Evolutionary conservation across 805 yeast species (phyloP), one percentile per base, ranked within the genome.

Genomic region (Ogataea angusta): DNA sequence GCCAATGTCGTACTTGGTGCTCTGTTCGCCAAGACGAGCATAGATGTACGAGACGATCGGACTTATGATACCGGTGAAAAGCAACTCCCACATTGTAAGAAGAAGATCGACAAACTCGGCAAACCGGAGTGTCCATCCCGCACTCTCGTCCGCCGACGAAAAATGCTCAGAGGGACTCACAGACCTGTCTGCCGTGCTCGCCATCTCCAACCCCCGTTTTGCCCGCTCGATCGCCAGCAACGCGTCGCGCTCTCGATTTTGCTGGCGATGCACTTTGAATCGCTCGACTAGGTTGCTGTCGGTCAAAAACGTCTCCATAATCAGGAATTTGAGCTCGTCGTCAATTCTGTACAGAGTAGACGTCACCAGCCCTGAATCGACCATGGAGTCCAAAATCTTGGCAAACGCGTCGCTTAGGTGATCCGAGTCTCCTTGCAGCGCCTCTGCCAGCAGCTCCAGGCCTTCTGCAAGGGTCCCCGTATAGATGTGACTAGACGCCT

Each of bases 351-450:
- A 21, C 16, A 54, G 40, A 4, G 45, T 17, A 2, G 36, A 14
- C n/a, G 30, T 19, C 6, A 47, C 19, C 1, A 46, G 21, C 7
- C 36, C 34, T 6, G 38, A 21, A 15, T 52, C 54, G 8, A 16
- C 30, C 9, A 53, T 30, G 10, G 56, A 46, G 12, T 41, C 39
- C 3, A 53, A 18, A 10, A 53, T 27, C 13, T 29, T 40, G 8
- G 39, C 30, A 12, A 53, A 27, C 2, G 55, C 49, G 17, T 47
- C 44, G 4, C 45, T 43, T 28, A 51, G 36, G 24, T 47, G 46
- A n/a, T 48, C 35, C n/a, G 46, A 48, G 19, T 47, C 49, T 23
- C 46, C 46, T 7, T 52, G 39, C 6, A 56, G 30, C 26, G 47
- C 28, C 33, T 46, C 46, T 30, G 33, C 10, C 14, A 57, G 38